These are phyloP conservation scores for Aspergillus egyptiacus DNA, from an alignment of 495 filamentous ascomycete genomes.

Conservation along the genomic window DNA sequence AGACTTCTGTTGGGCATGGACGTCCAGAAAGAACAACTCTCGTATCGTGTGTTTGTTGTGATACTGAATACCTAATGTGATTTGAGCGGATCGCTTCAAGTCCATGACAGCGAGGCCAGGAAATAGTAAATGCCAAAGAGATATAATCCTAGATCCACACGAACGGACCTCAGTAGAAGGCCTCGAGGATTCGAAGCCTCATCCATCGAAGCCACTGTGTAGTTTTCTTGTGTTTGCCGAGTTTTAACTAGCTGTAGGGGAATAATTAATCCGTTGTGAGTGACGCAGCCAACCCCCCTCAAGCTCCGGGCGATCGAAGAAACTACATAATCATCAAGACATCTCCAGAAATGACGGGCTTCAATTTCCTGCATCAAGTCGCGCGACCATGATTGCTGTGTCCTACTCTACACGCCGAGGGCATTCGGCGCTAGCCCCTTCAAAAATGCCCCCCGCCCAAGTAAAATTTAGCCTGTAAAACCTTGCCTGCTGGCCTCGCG, in stretches of 20 bases:
- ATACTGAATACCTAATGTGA: not conserved
- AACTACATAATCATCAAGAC: slow-evolving; percentile 25
- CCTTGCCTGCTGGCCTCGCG: slow-evolving; percentile 30
- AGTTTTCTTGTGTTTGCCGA: not conserved
- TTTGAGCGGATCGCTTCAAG: slow-evolving; percentile 12
- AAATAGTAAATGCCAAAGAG: not conserved
- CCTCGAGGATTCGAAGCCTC: too few species aligned
- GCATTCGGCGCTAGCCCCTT: slow-evolving; percentile 39
- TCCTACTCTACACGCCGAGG: slow-evolving; percentile 31
- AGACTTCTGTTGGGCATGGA: too few species aligned
- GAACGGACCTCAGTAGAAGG: too few species aligned
- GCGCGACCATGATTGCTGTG: slow-evolving; percentile 33
- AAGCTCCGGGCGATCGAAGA: slow-evolving; percentile 35
- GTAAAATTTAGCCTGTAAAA: slow-evolving; percentile 40
- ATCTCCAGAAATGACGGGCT: slow-evolving; percentile 10
- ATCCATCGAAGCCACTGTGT: too few species aligned
- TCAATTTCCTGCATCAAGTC: slow-evolving; percentile 16
- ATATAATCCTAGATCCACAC: too few species aligned
- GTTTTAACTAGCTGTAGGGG: slow-evolving; percentile 33
- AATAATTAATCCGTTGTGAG: slow-evolving; percentile 47
- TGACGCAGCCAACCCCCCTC: too few species aligned
- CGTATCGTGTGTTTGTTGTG: too few species aligned
- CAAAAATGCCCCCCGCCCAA: slow-evolving; percentile 33
- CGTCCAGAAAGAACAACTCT: too few species aligned
- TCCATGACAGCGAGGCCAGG: slow-evolving; percentile 1